Evolutionary conservation across 345 rosid species (phyloP), one percentile per base, ranked within the genome.

Genomic region (Acer campestre): DNA sequence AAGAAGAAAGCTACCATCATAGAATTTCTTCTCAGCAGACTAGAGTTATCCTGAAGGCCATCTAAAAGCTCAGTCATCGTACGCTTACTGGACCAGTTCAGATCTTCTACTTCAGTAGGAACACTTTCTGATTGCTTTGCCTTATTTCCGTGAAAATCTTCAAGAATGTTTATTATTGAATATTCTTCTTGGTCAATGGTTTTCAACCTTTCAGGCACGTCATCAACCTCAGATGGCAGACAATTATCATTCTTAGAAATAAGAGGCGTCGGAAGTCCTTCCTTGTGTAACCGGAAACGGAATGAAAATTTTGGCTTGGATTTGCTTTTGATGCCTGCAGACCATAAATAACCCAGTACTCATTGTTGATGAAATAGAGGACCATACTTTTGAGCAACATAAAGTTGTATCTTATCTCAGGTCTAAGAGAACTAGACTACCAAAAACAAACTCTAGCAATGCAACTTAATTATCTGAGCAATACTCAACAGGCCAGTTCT

Each of bases 271-370:
- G 72, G 53, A 9, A 70, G 67, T 61, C 71, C 84, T 79, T 79
- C 81, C 78, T 82, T 85, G 18, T 56, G 82, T 61, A 67, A 61
- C 72, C 72, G 87, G 53, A 81, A 83, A 80, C 71, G 82, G 59
- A 92, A 85, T 49, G 92, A 85, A 81, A 92, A 87, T 65, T 87
- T 89, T 77, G 88, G 85, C 84, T 80, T 89, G 51, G 67, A 69
- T 78, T 88, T 87, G 80, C 83, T 84, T 82, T 80, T 87, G 40
- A 81, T 63, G 74, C 84, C 89, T 91, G 85, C 80, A 73, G 77
- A 70, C 67, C 77, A 75, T 62, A 69, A 55, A 83, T n/a, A 73
- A 61, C 9, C 10, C 23, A 44, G 56, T 13, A 53, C 46, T 38
- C 51, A 35, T 56, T 12, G 12, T 53, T 58, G 20, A 74, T 48